Conservation (phyloP, 768 basidiomycete genomes). For the Rhodocollybia butyracea region DNA sequence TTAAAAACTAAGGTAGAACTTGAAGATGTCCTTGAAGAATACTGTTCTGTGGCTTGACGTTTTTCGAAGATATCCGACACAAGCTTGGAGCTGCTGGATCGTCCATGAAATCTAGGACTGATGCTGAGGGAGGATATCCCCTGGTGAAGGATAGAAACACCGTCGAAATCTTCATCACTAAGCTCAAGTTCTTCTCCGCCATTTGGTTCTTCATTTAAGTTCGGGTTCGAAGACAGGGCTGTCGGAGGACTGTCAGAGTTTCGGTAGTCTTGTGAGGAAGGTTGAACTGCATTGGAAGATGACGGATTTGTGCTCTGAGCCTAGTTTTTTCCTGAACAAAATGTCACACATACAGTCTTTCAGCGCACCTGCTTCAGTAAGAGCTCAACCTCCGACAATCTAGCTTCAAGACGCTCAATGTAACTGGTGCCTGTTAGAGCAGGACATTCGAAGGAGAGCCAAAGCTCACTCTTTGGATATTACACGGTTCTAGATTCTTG, state of each 20-base stretch:
- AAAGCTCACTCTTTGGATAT: constrained; percentile 4
- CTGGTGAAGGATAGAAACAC: neutral
- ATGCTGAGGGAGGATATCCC: neutral
- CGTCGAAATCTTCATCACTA: neutral
- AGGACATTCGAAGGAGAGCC: neutral
- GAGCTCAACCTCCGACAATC: neutral
- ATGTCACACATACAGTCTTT: neutral
- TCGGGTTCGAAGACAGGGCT: neutral
- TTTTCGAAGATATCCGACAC: constrained; percentile 1
- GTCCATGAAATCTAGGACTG: constrained; percentile 1
- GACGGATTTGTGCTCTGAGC: no score
- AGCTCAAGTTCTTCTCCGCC: neutral
- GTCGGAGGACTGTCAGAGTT: no score
- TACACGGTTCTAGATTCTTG: neutral
- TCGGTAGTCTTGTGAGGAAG: no score
- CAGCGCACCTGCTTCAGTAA: neutral
- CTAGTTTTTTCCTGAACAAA: neutral
- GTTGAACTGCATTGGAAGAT: no score
- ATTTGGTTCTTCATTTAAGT: neutral
- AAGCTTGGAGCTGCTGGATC: constrained; percentile 1
- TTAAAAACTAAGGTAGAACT: neutral
- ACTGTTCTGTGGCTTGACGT: neutral
- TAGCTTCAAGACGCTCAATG: constrained; percentile 2
- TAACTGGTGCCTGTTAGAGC: neutral
- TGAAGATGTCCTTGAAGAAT: neutral